A percentile compares a stretch with the other conserved stretches of the same genome.
phyloP scores from a whole-genome alignment of 2,329 filamentous ascomycete genomes.

The Verticillium zaregamsianum region DNA sequence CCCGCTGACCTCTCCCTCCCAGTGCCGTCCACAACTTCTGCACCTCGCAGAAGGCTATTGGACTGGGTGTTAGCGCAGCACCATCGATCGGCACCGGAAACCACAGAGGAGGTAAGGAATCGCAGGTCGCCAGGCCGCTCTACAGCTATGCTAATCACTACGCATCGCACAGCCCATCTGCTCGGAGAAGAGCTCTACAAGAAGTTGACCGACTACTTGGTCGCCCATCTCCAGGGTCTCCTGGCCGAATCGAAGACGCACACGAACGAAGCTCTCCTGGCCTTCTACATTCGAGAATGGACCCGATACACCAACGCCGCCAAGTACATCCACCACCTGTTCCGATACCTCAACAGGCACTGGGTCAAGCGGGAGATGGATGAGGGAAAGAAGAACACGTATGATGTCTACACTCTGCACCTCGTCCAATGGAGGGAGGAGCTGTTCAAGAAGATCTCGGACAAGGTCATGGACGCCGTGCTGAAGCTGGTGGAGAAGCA shows the following conservation, averaged over 20 bases:
- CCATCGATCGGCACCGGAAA: slow-evolving; percentile 40
- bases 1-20: slow-evolving; percentile 29
- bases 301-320: slow-evolving; percentile 90
- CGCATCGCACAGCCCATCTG: slow-evolving; percentile 65
- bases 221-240: slow-evolving; percentile 68
- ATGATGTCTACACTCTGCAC: slow-evolving; percentile 96
- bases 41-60: slow-evolving; percentile 90
- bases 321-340: slow-evolving; percentile 96
- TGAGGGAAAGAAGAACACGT: slow-evolving; percentile 96
- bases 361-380: slow-evolving; percentile 99
- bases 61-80: slow-evolving; percentile 36
- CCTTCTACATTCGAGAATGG: slow-evolving; percentile 97
- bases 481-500: slow-evolving; percentile 95
- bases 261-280: slow-evolving; percentile 82
- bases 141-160: not conserved
- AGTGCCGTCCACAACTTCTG: slow-evolving; percentile 98
- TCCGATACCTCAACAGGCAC: slow-evolving; percentile 92
- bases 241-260: slow-evolving; percentile 71
- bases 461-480: slow-evolving; percentile 92
- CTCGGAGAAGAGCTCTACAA: slow-evolving; percentile 95
- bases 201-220: slow-evolving; percentile 82
- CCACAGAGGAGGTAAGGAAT: slow-evolving; percentile 64
- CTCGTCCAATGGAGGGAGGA: slow-evolving; percentile 93
- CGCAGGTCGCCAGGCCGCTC: slow-evolving; percentile 13
- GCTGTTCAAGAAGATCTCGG: slow-evolving; percentile 78